These are phyloP conservation scores for Arthrobotrys musiformis DNA, from an alignment of 2,329 filamentous ascomycete genomes.

Conservation along the genomic window DNA sequence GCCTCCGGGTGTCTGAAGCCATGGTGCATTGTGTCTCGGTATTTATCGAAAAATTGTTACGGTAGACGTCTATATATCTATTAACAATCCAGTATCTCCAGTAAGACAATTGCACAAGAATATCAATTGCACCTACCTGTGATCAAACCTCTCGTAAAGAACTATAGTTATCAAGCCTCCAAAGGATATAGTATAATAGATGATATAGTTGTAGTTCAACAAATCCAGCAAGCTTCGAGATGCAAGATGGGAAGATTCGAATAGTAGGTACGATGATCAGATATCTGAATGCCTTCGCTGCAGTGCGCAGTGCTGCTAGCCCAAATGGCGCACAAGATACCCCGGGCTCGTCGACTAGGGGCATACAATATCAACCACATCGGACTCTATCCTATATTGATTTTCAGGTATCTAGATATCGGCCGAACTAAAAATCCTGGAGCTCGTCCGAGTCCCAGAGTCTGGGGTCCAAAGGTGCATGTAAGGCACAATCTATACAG, in stretches of 20 bases:
- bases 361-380: neutral
- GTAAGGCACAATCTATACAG: neutral
- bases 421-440: neutral
- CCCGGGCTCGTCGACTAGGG: neutral
- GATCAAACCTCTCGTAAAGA: no score
- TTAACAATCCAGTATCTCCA: neutral
- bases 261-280: neutral
- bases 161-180: no score
- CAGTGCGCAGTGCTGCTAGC: no score
- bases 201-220: neutral
- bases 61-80: no score
- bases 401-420: neutral
- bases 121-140: neutral
- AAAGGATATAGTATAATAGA: neutral
- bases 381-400: neutral
- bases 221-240: neutral
- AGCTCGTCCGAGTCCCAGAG: neutral
- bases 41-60: neutral
- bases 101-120: neutral
- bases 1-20: conserved; percentile 13
- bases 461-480: neutral
- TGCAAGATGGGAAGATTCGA: neutral
- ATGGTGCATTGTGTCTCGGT: neutral
- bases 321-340: neutral
- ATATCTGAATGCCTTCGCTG: no score